phyloP scores from a whole-genome alignment of 805 yeast species.

The Kazachstania martiniae region DNA sequence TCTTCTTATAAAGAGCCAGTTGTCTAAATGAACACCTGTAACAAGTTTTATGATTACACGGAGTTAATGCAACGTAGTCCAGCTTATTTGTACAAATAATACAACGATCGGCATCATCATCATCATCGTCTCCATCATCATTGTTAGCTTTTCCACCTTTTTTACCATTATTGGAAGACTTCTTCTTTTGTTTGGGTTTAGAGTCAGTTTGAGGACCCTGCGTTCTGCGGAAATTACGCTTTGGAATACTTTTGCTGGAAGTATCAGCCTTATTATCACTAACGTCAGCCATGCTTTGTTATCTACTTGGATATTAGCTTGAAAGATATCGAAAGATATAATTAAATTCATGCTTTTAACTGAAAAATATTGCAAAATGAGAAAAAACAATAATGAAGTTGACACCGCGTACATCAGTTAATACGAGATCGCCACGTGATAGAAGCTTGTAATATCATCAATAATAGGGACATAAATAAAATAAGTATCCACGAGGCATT shows the following conservation, averaged over 20 bases:
- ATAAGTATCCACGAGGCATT: no score
- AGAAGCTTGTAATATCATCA: no score
- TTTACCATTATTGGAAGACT: conserved; percentile 1
- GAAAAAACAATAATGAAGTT: no score
- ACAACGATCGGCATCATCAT: conserved; percentile 40
- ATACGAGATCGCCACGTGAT: no score
- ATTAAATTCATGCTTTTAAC: no score
- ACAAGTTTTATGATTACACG: conserved; percentile 81
- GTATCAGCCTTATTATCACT: neutral
- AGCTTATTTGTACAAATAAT: conserved; percentile 76
- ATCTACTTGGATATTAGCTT: no score
- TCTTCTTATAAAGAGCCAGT: conserved; percentile 65
- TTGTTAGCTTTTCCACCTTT: neutral
- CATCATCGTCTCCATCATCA: conserved; percentile 11
- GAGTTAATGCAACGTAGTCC: conserved; percentile 54
- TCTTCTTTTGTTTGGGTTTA: conserved; percentile 2
- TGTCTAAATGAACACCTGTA: conserved; percentile 75
- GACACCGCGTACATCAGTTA: no score
- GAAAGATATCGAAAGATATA: no score
- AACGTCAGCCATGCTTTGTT: no score
- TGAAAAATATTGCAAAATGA: no score
- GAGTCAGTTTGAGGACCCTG: conserved; percentile 13
- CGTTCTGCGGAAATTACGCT: conserved; percentile 10
- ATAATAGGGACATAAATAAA: no score
- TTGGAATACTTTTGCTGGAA: conserved; percentile 1